Evolutionary conservation across 257 asterid genomes (phyloP), one percentile per base, ranked within the genome.

Genomic region (Fraxinus cuspidata): DNA sequence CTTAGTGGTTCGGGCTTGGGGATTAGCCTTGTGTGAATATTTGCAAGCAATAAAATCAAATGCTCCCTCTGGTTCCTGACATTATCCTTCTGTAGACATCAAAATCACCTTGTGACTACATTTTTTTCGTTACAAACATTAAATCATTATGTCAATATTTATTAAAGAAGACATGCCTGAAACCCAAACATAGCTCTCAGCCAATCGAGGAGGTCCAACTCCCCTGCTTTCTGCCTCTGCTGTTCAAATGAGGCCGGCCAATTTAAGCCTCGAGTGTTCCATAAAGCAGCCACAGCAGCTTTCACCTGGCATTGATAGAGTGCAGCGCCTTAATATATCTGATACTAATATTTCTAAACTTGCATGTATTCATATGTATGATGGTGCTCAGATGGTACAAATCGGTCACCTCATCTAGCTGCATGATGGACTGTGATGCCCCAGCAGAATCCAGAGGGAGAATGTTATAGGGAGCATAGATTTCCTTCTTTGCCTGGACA

Each of bases 31-130:
- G 89, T 87, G 84, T 96, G 98, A 80, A 88, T 89, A 81, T 93
- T 93, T 44, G 98, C 96, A 84, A 96, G 96, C 83, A 96, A 83
- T 88, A 96, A 74, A 74, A 84, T 90, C 89, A 96, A 81, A 87
- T 93, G 95, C 89, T 96, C 99, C 88, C 97, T 83, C 86, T 96
- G 96, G 83, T 96, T 96, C 81, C 99, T 88, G 76, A 96, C 97
- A 53, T 87, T 96, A 87, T 96, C 99, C 88, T 87, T 93, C 99
- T 95, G 96, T 74, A 83, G 72, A 85, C 51, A 74, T 51, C 79
- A 83, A 78, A 79, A 77, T 28, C 68, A 67, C 53, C 28, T 60
- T 42, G 49, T 75, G 76, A 35, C 23, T 38, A 76, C 49, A 42
- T 42, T 42, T 40, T 40, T 38, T 38, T 10, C 51, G 5, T 42